phyloP scores from a whole-genome alignment of 2,329 filamentous ascomycete genomes.

The Colletotrichum gloeosporioides region DNA sequence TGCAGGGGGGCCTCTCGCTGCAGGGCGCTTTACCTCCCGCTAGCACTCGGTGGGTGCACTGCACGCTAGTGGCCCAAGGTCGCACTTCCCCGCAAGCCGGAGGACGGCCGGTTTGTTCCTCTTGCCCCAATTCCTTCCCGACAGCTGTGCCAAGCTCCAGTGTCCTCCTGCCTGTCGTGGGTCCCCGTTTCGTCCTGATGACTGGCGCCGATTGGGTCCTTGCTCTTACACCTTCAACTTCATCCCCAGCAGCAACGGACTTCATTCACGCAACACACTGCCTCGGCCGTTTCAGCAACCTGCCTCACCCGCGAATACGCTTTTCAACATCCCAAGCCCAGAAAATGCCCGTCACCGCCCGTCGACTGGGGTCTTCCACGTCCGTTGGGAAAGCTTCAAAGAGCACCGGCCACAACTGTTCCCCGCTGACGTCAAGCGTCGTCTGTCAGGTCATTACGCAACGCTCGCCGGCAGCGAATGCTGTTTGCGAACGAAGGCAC shows the following conservation, averaged over 20 bases:
- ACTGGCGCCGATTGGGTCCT: neutral
- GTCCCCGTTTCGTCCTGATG: conserved; percentile 1
- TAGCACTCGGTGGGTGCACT: neutral
- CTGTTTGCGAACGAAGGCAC: neutral
- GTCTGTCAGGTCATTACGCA: neutral
- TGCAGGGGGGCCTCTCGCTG: conserved; percentile 4
- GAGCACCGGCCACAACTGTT: neutral
- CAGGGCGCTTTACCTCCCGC: neutral
- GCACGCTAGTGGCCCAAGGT: conserved; percentile 11
- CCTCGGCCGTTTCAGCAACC: conserved; percentile 17
- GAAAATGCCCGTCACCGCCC: neutral
- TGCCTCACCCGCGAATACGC: neutral
- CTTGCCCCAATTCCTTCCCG: neutral
- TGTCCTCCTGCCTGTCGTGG: neutral
- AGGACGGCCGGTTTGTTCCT: neutral
- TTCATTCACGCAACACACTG: neutral
- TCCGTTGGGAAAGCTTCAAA: neutral
- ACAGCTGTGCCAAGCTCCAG: conserved; percentile 10
- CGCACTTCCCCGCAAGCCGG: conserved; percentile 17
- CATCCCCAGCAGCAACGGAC: neutral
- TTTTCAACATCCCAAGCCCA: neutral
- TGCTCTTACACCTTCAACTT: neutral
- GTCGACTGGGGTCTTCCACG: neutral
- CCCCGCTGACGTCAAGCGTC: neutral
- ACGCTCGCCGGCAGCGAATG: neutral